These are phyloP conservation scores for Coemansia sp. DNA, from an alignment of 192 early-diverging fungal genomes.

Conservation along the genomic window DNA sequence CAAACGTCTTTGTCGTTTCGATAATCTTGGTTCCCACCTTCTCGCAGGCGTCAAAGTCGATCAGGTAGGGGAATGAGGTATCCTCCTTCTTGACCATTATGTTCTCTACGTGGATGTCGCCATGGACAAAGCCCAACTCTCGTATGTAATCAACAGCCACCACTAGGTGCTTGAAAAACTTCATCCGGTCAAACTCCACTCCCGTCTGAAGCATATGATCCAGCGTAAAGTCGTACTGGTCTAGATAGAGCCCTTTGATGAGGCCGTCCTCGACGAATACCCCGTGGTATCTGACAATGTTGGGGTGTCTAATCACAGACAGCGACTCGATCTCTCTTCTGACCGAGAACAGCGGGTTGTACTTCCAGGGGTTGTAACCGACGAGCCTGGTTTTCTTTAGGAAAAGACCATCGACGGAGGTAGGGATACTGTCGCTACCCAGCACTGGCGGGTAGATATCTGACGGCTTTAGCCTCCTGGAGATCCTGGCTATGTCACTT, in stretches of 20 bases:
- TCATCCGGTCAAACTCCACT: background rate
- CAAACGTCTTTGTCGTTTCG: background rate
- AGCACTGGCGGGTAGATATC: background rate
- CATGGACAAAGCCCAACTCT: background rate
- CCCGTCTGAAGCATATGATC: background rate
- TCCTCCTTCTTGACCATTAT: slow-evolving; percentile 1
- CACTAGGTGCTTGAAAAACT: background rate
- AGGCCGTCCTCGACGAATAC: background rate
- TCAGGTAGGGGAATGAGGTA: slow-evolving; percentile 1
- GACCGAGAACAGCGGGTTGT: background rate
- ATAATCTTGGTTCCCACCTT: background rate
- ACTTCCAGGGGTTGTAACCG: background rate
- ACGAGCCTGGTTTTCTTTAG: background rate
- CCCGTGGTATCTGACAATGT: slow-evolving; percentile 2
- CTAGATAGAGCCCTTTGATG: background rate
- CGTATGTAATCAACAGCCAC: slow-evolving; percentile 2
- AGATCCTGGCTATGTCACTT: background rate
- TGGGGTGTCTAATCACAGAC: background rate
- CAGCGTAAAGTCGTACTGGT: slow-evolving; percentile 3
- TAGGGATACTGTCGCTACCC: background rate
- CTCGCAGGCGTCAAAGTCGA: slow-evolving; percentile 5
- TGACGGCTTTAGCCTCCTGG: background rate
- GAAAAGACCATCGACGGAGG: background rate
- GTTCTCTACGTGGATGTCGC: slow-evolving; percentile 2
- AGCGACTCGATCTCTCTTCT: slow-evolving; percentile 1